phyloP scores from a whole-genome alignment of 1,284 basidiomycete species.

The Ceraceosorus guamensis region DNA sequence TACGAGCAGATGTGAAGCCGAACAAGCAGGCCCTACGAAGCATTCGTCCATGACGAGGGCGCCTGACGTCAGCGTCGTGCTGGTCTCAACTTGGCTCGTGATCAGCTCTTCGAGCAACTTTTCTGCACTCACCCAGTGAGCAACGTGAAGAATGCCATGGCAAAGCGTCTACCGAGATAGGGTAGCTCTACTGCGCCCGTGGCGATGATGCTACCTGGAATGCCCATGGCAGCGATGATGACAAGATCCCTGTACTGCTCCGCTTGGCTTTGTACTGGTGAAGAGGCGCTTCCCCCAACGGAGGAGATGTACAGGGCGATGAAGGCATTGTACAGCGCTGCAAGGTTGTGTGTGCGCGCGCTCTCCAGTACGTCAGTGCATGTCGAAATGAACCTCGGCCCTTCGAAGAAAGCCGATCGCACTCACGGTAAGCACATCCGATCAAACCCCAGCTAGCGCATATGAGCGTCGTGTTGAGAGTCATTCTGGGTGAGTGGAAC shows the following conservation, averaged over 20 bases:
- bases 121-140: too few relatives aligned
- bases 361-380: too few relatives aligned
- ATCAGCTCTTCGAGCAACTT: too few relatives aligned
- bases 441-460: too few relatives aligned
- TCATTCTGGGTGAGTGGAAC: not conserved
- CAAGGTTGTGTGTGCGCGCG: too few relatives aligned
- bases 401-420: not conserved
- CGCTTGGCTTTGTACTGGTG: constrained; percentile 16
- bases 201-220: constrained; percentile 59
- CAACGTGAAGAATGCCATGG: constrained; percentile 59
- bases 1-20: constrained; percentile 61
- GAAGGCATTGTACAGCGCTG: constrained; percentile 64
- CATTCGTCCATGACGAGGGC: too few relatives aligned
- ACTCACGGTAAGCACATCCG: too few relatives aligned
- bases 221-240: constrained; percentile 61
- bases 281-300: constrained; percentile 50
- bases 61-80: too few relatives aligned
- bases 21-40: constrained; percentile 65
- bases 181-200: constrained; percentile 58
- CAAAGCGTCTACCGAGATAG: constrained; percentile 61
- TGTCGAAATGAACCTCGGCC: not conserved
- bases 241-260: constrained; percentile 57
- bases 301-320: constrained; percentile 58
- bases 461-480: not conserved
- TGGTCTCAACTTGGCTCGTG: too few relatives aligned